A percentile compares a stretch with the other conserved stretches of the same genome.
phyloP scores from a whole-genome alignment of 1,284 basidiomycete species.

The Marasmius oreades region DNA sequence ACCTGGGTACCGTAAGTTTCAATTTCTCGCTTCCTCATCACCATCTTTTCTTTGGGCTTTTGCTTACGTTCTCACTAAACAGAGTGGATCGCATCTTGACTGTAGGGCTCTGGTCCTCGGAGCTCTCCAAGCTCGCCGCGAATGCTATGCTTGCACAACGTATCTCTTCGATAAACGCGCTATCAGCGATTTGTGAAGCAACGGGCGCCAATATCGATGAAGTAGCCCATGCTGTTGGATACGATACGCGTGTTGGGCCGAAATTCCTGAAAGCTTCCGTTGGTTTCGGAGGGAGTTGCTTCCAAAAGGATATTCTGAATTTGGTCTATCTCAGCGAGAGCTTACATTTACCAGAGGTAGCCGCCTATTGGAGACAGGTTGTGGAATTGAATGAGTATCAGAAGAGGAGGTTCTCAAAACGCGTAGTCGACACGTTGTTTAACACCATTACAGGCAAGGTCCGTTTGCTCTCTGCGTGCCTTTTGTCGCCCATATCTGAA shows the following conservation, averaged over 20 bases:
- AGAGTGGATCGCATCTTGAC: conserved; percentile 82
- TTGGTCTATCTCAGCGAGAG: conserved; percentile 96
- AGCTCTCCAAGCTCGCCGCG: conserved; percentile 97
- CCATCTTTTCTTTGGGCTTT: neutral
- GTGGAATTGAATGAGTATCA: conserved; percentile 97
- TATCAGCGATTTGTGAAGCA: conserved; percentile 99
- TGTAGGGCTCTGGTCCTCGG: conserved; percentile 98
- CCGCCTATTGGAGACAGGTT: conserved; percentile 95
- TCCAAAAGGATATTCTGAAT: conserved; percentile 99
- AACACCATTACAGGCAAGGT: conserved; percentile 96
- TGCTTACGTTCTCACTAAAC: neutral
- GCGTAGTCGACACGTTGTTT: conserved; percentile 93
- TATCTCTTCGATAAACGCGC: conserved; percentile 97
- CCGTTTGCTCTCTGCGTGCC: conserved; percentile 26
- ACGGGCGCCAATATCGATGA: conserved; percentile 99
- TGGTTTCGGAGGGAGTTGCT: conserved; percentile 98
- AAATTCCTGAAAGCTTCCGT: conserved; percentile 95
- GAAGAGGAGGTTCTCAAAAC: conserved; percentile 86
- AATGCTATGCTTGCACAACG: conserved; percentile 99
- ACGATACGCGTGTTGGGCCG: conserved; percentile 89
- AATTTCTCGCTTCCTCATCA: neutral
- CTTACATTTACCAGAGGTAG: conserved; percentile 94
- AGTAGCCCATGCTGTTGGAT: conserved; percentile 92
- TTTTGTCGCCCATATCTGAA: conserved; percentile 14
- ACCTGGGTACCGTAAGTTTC: conserved; percentile 90